Evolutionary conservation across 2,329 filamentous ascomycete species (phyloP), one percentile per base, ranked within the genome.

Genomic region (Lomentospora prolificans): DNA sequence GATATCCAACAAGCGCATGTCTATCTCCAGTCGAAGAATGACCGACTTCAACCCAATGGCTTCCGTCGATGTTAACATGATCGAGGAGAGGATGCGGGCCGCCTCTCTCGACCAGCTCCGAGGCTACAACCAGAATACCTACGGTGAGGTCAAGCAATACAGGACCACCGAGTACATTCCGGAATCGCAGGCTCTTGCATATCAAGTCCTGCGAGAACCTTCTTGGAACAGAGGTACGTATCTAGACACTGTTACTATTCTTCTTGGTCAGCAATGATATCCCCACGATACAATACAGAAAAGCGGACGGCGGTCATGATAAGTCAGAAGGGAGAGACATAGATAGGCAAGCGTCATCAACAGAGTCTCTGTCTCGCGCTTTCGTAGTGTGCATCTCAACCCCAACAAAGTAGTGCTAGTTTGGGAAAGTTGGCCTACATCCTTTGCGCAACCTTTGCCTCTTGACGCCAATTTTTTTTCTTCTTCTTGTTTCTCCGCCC

Each of bases 151-250:
- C 61, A 71, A 77, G 59, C 82, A 85, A 64, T 66, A 73, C 59
- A 67, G 69, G 46, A 63, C 70, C 54, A 82, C 79, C 50, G 75
- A 83, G 59, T 81, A 84, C 65, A 62, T 81, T 51, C 60, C 73
- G 50, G 68, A 80, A 64, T 66, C 70, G 56, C 68, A 75, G 61
- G 81, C 82, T 59, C 70, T 70, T 58, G 82, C 81, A 61, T 82
- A 82, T 67, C 82, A 85, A 68, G 71, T 85, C 57, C 72, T 85
- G 57, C 71, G 75, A 53, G 79, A 85, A 67, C 80, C 82, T 59
- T 72, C 79, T 51, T 85, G 81, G 80, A 85, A 85, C 65, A 84
- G 84, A 74, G 81, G 82, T 84, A 71, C 65, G 70, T 67, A 57
- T 57, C 54, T 53, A 54, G 33, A 27, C 51, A 55, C 51, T 39